Evolutionary conservation across 768 basidiomycete genomes (phyloP).

Genomic region (Cystofilobasidium bisporidii): DNA sequence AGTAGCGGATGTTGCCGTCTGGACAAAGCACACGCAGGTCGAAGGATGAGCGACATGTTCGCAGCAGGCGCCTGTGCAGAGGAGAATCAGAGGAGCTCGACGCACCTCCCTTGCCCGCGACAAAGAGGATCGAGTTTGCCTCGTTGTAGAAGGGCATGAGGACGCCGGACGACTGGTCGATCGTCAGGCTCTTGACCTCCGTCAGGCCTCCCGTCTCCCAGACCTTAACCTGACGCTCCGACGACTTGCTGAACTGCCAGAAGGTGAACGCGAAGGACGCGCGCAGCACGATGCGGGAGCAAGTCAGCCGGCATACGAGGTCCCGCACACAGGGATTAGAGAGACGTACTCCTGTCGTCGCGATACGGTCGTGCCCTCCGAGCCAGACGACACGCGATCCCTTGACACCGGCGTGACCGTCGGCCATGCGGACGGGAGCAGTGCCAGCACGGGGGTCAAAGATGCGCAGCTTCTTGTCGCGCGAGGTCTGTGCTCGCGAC

Average conservation of each 20-base stretch:
- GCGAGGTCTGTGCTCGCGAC: constrained; percentile 51
- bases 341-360: constrained; percentile 62
- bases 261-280: not conserved
- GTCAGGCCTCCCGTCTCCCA: constrained; percentile 76
- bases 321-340: not conserved
- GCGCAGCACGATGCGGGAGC: not conserved
- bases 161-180: constrained; percentile 67
- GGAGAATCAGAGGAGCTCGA: constrained; percentile 12
- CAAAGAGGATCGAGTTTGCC: constrained; percentile 56
- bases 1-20: constrained; percentile 97
- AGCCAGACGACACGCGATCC: constrained; percentile 81
- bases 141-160: constrained; percentile 97
- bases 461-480: constrained; percentile 82
- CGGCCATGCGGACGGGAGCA: constrained; percentile 69
- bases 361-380: constrained; percentile 77
- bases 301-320: not conserved
- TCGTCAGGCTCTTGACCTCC: constrained; percentile 62
- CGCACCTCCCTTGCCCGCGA: constrained; percentile 73
- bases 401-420: constrained; percentile 90
- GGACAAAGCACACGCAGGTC: constrained; percentile 27
- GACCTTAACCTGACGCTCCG: constrained; percentile 76
- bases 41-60: not conserved
- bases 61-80: too few species aligned
- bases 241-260: constrained; percentile 75
- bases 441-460: constrained; percentile 80